Base-by-base conservation (phyloP, 2,329 filamentous ascomycete genomes). In the Neopestalotiopsis sp. region DNA sequence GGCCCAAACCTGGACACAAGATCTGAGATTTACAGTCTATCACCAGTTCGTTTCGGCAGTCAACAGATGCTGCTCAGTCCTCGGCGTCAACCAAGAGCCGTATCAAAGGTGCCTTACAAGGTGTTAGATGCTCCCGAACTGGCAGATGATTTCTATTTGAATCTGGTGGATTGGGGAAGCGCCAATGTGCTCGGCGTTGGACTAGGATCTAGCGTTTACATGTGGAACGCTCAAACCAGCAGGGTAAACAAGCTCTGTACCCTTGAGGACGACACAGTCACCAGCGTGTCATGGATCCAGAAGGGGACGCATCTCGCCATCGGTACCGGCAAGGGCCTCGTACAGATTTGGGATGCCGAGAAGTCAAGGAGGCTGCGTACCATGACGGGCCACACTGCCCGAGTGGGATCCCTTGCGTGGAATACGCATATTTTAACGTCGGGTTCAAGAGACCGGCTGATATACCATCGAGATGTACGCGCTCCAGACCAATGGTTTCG, bases 261-360 rank as follows among this genome's bases (percentile, higher is more conserved):
- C 61, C 85, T 98, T 13, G 91, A 93, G 72, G 95, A 97, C 75
- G 96, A 99, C 78, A 95, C 91, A 0, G 95, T 99, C 1, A 99
- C 96, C 2, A 98, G 95, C 75, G 96, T 99, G 12, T 97, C 92
- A 68, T 99, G 96, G 96, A 99, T 99, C 74, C 96, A 99, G 81
- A 91, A 96, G 83, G 96, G 96, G 49, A 97, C 95, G 0, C 96
- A 99, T 81, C 89, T 99, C 68, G 94, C 96, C 3, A 97, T 99
- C 74, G 96, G 96, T 58, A 99, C 96, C 2, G 92, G 93, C 61
- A 97, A 97, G 82, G 96, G 96, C 5, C 87, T 97, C 45, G 95
- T 99, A 3, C 95, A 98, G 78, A 98, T 99, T 61, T 99, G 95
- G 94, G 96, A 99, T 81, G 96, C 95, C 1, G 93, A 97, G 76